These are phyloP conservation scores for Tulasnella sp. DNA, from an alignment of 768 basidiomycete genomes.

Conservation along the genomic window DNA sequence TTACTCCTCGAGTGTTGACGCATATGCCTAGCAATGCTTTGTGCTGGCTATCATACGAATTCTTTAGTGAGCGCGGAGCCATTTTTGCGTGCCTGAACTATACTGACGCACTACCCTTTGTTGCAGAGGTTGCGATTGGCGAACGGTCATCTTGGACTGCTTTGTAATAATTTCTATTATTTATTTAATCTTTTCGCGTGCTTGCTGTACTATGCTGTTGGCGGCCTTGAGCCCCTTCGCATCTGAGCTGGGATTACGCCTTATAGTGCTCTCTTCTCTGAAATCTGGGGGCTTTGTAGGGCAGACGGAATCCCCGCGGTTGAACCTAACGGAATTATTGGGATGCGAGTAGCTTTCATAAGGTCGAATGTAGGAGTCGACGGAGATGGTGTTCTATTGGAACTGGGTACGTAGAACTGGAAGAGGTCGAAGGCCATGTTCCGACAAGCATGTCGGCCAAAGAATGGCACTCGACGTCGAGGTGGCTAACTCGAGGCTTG, in stretches of 20 bases:
- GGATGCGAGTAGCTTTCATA: too few species aligned
- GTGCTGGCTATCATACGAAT: slow-evolving; percentile 97
- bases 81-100: not conserved
- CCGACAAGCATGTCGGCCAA: slow-evolving; percentile 69
- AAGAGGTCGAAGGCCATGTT: not conserved
- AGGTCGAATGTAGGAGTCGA: too few species aligned
- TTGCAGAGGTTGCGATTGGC: slow-evolving; percentile 33
- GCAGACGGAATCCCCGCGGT: too few species aligned
- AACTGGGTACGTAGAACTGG: slow-evolving; percentile 34
- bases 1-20: slow-evolving; percentile 89
- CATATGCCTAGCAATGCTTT: slow-evolving; percentile 97
- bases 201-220: too few species aligned
- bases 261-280: too few species aligned
- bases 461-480: slow-evolving; percentile 77
- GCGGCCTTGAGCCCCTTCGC: too few species aligned
- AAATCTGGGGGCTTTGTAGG: too few species aligned
- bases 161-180: slow-evolving; percentile 11
- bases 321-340: too few species aligned
- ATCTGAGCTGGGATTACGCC: too few species aligned
- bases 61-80: slow-evolving; percentile 78
- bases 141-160: slow-evolving; percentile 24
- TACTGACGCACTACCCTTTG: not conserved
- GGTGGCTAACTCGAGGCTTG: slow-evolving; percentile 48
- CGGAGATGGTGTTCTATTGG: too few species aligned
- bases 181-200: not conserved